phyloP scores from a whole-genome alignment of 2,329 filamentous ascomycete species.

The Curvularia sp. region DNA sequence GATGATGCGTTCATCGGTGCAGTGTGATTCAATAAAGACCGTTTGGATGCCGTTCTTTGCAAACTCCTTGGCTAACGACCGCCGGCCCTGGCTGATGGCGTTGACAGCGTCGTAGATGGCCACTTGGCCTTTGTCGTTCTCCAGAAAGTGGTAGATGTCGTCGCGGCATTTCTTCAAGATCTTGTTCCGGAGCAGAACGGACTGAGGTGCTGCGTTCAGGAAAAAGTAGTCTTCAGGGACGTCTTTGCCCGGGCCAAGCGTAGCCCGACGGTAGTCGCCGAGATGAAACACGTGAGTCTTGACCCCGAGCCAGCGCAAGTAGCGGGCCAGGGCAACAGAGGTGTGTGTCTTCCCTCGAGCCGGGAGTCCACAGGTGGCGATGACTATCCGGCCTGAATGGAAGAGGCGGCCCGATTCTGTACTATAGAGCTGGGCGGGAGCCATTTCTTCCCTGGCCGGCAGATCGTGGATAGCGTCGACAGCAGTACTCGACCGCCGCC shows the following conservation, averaged over 20 bases:
- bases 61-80: slow-evolving; percentile 91
- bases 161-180: slow-evolving; percentile 97
- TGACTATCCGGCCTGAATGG: slow-evolving; percentile 95
- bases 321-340: slow-evolving; percentile 91
- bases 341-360: slow-evolving; percentile 98
- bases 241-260: slow-evolving; percentile 80
- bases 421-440: slow-evolving; percentile 95
- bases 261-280: slow-evolving; percentile 93
- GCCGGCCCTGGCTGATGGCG: slow-evolving; percentile 80
- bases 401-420: slow-evolving; percentile 97
- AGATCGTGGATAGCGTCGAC: slow-evolving; percentile 97
- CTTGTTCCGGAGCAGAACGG: slow-evolving; percentile 93
- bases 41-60: slow-evolving; percentile 97
- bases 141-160: slow-evolving; percentile 95
- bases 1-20: slow-evolving; percentile 90
- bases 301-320: slow-evolving; percentile 95
- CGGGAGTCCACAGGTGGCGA: slow-evolving; percentile 93
- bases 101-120: slow-evolving; percentile 99
- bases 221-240: slow-evolving; percentile 98
- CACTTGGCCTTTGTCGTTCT: slow-evolving; percentile 96
- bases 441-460: slow-evolving; percentile 80
- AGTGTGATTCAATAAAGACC: slow-evolving; percentile 94
- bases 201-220: slow-evolving; percentile 88
- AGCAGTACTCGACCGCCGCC: slow-evolving; percentile 92
- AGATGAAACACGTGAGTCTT: slow-evolving; percentile 98